Base-by-base conservation (phyloP, 2,329 filamentous ascomycete species). In the Aspergillus pseudoglaucus region DNA sequence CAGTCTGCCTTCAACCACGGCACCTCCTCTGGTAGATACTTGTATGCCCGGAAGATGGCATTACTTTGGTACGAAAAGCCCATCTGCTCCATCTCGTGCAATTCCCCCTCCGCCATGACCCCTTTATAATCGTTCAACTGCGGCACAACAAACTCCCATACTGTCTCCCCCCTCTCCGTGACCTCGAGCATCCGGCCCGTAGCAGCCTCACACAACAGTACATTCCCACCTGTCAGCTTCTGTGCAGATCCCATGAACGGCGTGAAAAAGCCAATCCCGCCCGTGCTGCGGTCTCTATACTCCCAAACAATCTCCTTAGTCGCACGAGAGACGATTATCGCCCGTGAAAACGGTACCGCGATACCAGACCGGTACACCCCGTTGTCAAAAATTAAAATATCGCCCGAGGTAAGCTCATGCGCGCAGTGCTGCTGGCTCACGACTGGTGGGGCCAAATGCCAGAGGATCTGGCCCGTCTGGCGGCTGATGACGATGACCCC, bases 171-270 rank as follows among this genome's bases (percentile, higher is more conserved):
- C n/a, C 64, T 62, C 18, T 47, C 50, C 0, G 70, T 73, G 30
- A 75, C 71, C 49, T 75, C 72, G 44, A 75, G 69, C 3, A 75
- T 59, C n/a, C 71, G 60, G 0, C 72, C 72, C 48, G 69, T 68
- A 1, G 65, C 71, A 35, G 65, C 68, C 55, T 75, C 72, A 18
- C 66, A 72, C 5, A 75, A 50, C 45, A 75, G 46, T 0, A 71
- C 71, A 51, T 75, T 75, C 7, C 71, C 70, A 44, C 69, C 70
- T 8, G 33, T 38, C 14, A 75, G 51, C 12, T 67, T 57, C 53
- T 75, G 72, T 6, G 72, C 72, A 43, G 67, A 67, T 17, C 73
- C 73, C 72, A 75, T 75, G 45, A 75, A 75, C 0, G 72, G 71
- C 1, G 68, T 73, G 57, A 74, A 75, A 53, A 74, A 72, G 5